Evolutionary conservation across 345 rosid species (phyloP), one percentile per base, ranked within the genome.

Genomic region (Camelina neglecta): DNA sequence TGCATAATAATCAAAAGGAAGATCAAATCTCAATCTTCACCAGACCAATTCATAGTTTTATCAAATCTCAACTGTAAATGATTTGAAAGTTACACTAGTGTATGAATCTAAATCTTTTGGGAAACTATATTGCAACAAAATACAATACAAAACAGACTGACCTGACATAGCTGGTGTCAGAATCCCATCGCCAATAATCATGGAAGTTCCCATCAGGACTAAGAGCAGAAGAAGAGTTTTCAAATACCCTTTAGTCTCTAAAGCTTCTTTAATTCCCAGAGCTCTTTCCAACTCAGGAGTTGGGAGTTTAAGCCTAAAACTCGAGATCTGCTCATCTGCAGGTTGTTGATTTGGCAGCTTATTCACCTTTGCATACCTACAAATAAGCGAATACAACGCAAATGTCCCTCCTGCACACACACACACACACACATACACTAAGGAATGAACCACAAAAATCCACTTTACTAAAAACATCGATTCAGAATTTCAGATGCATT

Each of bases 121-220:
- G 39, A 51, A 57, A 16, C 15, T 60, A n/a, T 5, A n/a, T 20
- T 56, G 56, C 53, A 72, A 42, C 20, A 65, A 78, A 26, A 50
- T n/a, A 50, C 26, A 49, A 49, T 18, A 49, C 15, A 65, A 31
- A 44, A 42, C 11, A 58, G 47, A 69, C 45, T 67, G 72, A 92
- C 99, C 97, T 81, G 97, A 95, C 76, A 95, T 90, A 62, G 97
- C 97, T 13, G 97, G 99, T 20, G 99, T 95, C 11, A 95, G 85
- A 79, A 95, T 89, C 49, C 97, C 99, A 83, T 95, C 97, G 44
- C 97, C 99, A 63, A 95, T 88, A 62, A 95, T 80, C 99, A 95
- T 90, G 73, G 97, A 95, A 76, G 99, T 92, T 83, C 99, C 99
- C 90, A 88, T 89, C 49, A 95, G 85, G 57, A 95, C 97, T 82